phyloP scores from a whole-genome alignment of 1,284 basidiomycete species.

The Phlebopus sp. region DNA sequence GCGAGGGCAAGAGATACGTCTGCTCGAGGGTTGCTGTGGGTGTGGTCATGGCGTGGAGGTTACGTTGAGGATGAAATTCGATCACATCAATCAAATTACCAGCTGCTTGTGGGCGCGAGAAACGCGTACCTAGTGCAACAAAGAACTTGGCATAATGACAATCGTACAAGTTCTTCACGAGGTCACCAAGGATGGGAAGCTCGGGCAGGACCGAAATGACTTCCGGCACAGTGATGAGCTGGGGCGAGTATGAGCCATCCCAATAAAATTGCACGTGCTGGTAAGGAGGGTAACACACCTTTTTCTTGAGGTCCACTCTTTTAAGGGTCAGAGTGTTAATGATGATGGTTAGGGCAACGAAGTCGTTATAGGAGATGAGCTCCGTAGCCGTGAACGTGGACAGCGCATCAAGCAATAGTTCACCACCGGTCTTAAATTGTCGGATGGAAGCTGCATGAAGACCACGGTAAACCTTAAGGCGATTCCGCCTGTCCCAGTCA shows the following conservation, averaged over 20 bases:
- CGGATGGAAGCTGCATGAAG: slow-evolving; percentile 86
- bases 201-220: slow-evolving; percentile 73
- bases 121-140: slow-evolving; percentile 67
- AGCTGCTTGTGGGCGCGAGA: slow-evolving; percentile 3
- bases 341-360: slow-evolving; percentile 86
- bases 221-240: slow-evolving; percentile 70
- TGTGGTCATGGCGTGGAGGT: slow-evolving; percentile 4
- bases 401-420: slow-evolving; percentile 85
- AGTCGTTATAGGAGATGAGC: slow-evolving; percentile 87
- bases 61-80: slow-evolving; percentile 3
- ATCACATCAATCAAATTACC: slow-evolving; percentile 10
- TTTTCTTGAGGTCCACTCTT: slow-evolving; percentile 90
- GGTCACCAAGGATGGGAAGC: slow-evolving; percentile 64
- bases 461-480: slow-evolving; percentile 94
- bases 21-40: slow-evolving; percentile 81
- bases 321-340: slow-evolving; percentile 76
- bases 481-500: slow-evolving; percentile 96
- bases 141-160: slow-evolving; percentile 97
- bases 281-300: slow-evolving; percentile 47
- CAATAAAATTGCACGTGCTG: neutral
- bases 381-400: slow-evolving; percentile 95
- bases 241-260: slow-evolving; percentile 5
- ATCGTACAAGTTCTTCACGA: slow-evolving; percentile 80
- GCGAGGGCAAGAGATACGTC: slow-evolving; percentile 82
- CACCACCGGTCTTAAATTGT: slow-evolving; percentile 71